A percentile compares a stretch with the other conserved stretches of the same genome.
phyloP scores from a whole-genome alignment of 1,284 basidiomycete species.

The Schizophyllum amplum region DNA sequence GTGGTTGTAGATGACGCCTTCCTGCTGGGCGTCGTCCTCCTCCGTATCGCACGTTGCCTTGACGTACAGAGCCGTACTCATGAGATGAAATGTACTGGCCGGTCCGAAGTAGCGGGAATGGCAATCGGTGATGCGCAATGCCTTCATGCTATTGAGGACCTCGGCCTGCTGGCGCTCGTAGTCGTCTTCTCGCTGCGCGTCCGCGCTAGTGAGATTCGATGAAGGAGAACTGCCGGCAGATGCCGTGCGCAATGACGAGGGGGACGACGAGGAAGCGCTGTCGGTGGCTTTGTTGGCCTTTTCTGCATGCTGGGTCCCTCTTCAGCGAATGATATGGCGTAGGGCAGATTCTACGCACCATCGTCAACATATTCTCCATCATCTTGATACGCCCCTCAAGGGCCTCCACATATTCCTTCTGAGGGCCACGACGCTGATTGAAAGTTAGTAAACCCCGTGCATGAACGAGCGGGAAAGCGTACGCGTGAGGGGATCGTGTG shows the following conservation, averaged over 20 bases:
- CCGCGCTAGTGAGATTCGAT: neutral
- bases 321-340: neutral
- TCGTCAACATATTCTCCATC: conserved; percentile 46
- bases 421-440: conserved; percentile 51
- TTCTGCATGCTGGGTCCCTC: neutral
- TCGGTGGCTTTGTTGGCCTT: neutral
- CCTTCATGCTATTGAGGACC: neutral
- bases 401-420: conserved; percentile 56
- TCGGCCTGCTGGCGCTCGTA: neutral
- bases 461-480: neutral
- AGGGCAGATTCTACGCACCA: conserved; percentile 20
- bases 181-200: neutral
- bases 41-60: conserved; percentile 34
- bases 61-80: conserved; percentile 41
- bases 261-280: neutral
- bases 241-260: neutral
- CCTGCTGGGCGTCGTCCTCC: conserved; percentile 4
- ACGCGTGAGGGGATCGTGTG: conserved; percentile 56
- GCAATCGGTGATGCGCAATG: neutral
- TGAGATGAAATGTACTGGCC: conserved; percentile 45
- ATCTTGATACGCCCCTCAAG: conserved; percentile 50
- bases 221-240: neutral
- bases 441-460: neutral
- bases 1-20: neutral
- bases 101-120: conserved; percentile 43